Evolutionary conservation across 2,329 filamentous ascomycete genomes (phyloP), one percentile per base, ranked within the genome.

Genomic region (Tolypocladium nubicola): DNA sequence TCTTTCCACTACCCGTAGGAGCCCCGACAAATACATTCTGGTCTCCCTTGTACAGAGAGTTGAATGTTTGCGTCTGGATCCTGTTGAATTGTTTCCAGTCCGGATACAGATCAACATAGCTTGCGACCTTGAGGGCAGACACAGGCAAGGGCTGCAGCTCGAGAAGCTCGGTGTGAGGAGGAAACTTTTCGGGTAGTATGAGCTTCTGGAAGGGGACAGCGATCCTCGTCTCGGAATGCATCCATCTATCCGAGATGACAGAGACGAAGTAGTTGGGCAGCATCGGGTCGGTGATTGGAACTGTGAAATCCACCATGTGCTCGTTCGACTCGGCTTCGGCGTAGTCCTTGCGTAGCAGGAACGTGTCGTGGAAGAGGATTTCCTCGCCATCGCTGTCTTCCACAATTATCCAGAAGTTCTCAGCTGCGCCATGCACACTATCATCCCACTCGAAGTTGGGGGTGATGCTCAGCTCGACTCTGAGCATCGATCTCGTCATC

Each of bases 191-290:
- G 0, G 94, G 94, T 6, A 99, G 80, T 49, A 96, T 88, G 35
- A 99, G 79, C 70, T 97, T 97, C 70, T 96, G 89, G 76, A 99
- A 97, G 0, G 92, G 93, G 2, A 99, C 88, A 0, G 93, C 88
- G 56, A 99, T 78, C 68, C 92, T 91, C 1, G 92, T 96, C 75
- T 99, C 92, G 0, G 93, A 90, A 69, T 96, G 90, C 90, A 99
- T 97, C 94, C 94, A 99, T 64, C 94, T 82, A 71, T 99, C 94
- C 4, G 93, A 97, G 23, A 97, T 76, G 43, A 99, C 83, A 0
- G 91, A 94, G 66, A 99, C 90, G 74, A 99, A 99, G 76, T 99
- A 99, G 71, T 99, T 96, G 0, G 95, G 94, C 16, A 94, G 94
- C 89, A 97, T 96, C 0, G 95, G 95, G 64, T 99, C 94, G 0